These are phyloP conservation scores for Trichosporon asahii DNA, from an alignment of 1,284 basidiomycete genomes.

Conservation along the genomic window DNA sequence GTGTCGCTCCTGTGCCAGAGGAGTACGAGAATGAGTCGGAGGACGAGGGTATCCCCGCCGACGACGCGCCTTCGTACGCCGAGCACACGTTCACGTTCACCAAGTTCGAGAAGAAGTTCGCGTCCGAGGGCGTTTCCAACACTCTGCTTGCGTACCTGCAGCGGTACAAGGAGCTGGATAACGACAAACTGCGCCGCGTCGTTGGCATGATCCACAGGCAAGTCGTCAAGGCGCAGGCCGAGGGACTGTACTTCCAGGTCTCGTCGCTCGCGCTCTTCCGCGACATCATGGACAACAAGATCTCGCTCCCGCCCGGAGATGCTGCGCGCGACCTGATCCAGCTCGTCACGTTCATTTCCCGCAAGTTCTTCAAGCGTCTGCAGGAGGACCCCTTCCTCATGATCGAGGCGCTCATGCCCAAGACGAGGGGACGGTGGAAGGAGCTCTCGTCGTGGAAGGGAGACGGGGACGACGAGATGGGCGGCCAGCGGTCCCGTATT, in stretches of 20 bases:
- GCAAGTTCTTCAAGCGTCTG: constrained; percentile 86
- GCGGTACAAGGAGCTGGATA: constrained; percentile 74
- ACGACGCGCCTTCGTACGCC: constrained; percentile 61
- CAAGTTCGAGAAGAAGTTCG: constrained; percentile 82
- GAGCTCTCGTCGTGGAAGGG: constrained; percentile 66
- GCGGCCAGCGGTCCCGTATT: constrained; percentile 50
- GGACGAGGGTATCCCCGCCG: constrained; percentile 59
- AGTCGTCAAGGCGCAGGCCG: constrained; percentile 79
- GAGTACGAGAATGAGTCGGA: constrained; percentile 46
- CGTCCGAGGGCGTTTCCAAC: constrained; percentile 72
- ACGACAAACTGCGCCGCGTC: constrained; percentile 79
- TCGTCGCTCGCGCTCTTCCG: constrained; percentile 81
- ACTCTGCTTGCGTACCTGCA: constrained; percentile 76
- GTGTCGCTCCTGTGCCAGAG: constrained; percentile 32
- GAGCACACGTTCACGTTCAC: constrained; percentile 89
- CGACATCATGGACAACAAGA: constrained; percentile 70
- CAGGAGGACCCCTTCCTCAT: constrained; percentile 75
- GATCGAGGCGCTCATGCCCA: constrained; percentile 85
- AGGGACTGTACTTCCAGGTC: constrained; percentile 88
- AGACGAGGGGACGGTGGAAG: constrained; percentile 81
- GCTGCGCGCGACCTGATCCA: constrained; percentile 76
- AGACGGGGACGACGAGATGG: constrained; percentile 41
- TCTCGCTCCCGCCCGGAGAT: constrained; percentile 68
- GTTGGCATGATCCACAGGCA: constrained; percentile 83
- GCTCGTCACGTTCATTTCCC: constrained; percentile 76